Percentiles rank a stretch among this genome's conserved stretches.
These are phyloP conservation scores for Metschnikowia lunata DNA, from an alignment of 805 yeast genomes.

Conservation along the genomic window DNA sequence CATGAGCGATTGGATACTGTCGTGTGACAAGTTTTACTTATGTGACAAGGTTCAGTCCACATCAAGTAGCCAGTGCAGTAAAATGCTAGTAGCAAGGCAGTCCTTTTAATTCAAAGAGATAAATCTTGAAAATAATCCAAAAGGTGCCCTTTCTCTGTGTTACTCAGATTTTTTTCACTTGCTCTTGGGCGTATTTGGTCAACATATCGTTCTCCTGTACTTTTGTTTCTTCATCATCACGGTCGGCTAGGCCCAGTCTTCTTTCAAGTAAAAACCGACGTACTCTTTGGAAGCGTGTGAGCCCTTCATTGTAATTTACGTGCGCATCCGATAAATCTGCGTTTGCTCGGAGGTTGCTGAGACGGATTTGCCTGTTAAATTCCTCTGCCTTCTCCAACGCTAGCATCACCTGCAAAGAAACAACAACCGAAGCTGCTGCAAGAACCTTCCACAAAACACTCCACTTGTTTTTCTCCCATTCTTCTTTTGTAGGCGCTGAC, in stretches of 20 bases:
- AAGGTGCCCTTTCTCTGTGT: neutral
- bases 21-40: no score
- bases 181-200: slow-evolving; percentile 29
- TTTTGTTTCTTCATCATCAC: slow-evolving; percentile 15
- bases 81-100: no score
- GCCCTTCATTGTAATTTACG: slow-evolving; percentile 27
- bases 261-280: slow-evolving; percentile 32
- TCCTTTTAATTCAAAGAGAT: no score
- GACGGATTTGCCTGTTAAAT: slow-evolving; percentile 18
- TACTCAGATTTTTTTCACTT: slow-evolving; percentile 12
- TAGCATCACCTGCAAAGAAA: slow-evolving; percentile 39
- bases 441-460: slow-evolving; percentile 39
- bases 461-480: slow-evolving; percentile 40
- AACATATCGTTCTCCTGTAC: slow-evolving; percentile 28
- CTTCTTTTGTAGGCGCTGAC: slow-evolving; percentile 37
- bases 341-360: slow-evolving; percentile 26
- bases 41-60: no score
- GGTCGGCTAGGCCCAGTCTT: slow-evolving; percentile 23
- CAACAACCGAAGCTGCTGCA: slow-evolving; percentile 33
- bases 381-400: slow-evolving; percentile 37
- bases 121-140: neutral
- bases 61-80: no score
- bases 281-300: slow-evolving; percentile 27
- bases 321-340: slow-evolving; percentile 26
- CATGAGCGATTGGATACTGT: no score